These are phyloP conservation scores for Lathyrus tuberosus DNA, from an alignment of 306 rosid species.

Conservation along the genomic window DNA sequence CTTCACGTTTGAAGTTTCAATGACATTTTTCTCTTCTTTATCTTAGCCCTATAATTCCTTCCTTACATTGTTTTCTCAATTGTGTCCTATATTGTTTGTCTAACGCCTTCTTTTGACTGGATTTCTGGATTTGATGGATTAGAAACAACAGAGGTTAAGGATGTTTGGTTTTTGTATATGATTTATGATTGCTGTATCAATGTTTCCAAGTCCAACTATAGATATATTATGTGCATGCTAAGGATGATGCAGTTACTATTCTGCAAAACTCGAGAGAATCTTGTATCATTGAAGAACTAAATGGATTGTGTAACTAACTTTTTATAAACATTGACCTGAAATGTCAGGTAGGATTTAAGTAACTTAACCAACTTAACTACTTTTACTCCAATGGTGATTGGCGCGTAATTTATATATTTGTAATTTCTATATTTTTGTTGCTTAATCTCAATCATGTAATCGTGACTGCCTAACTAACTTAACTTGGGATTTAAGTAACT, in stretches of 20 bases:
- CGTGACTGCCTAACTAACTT: no score
- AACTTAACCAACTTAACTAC: background rate
- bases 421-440: no score
- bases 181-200: conserved; percentile 1
- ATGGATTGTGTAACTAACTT: background rate
- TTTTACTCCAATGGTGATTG: background rate
- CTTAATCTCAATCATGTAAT: no score
- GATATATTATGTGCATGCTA: background rate
- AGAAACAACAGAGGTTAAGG: conserved; percentile 31
- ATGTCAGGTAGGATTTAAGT: background rate
- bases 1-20: conserved; percentile 52
- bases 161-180: background rate
- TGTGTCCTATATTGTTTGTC: background rate
- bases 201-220: background rate
- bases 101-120: background rate
- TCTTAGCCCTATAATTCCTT: conserved; percentile 12
- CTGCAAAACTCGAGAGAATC: background rate
- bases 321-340: background rate
- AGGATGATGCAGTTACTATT: background rate
- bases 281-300: background rate
- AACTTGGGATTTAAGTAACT: no score
- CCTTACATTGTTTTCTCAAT: conserved; percentile 6
- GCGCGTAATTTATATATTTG: no score
- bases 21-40: conserved; percentile 15
- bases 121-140: conserved; percentile 23